These are phyloP conservation scores for Sordariomycetes sp. DNA, from an alignment of 2,329 filamentous ascomycete genomes.

Conservation along the genomic window DNA sequence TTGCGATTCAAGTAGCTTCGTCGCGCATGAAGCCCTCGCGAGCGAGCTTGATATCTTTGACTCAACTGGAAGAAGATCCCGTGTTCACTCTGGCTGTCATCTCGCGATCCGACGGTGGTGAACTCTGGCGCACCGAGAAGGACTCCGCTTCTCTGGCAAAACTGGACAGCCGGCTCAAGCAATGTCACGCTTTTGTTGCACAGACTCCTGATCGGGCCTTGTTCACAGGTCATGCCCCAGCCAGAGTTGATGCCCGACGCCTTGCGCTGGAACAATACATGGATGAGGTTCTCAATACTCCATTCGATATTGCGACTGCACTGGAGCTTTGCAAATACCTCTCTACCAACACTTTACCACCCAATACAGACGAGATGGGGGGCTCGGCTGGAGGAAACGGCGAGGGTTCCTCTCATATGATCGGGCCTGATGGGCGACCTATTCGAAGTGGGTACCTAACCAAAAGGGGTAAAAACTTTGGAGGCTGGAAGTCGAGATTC, in stretches of 20 bases:
- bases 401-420: slow-evolving; percentile 22
- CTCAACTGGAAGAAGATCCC: slow-evolving; percentile 78
- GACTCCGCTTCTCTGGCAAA: slow-evolving; percentile 72
- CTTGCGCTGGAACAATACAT: slow-evolving; percentile 76
- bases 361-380: slow-evolving; percentile 47
- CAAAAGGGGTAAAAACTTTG: slow-evolving; percentile 97
- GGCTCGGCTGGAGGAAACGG: slow-evolving; percentile 12
- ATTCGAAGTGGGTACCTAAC: slow-evolving; percentile 86
- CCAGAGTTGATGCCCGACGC: slow-evolving; percentile 82
- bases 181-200: slow-evolving; percentile 60
- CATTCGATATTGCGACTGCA: slow-evolving; percentile 68
- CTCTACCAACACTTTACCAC: slow-evolving; percentile 55
- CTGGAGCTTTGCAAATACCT: slow-evolving; percentile 81
- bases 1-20: slow-evolving; percentile 81
- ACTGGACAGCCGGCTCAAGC: slow-evolving; percentile 73
- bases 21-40: slow-evolving; percentile 91
- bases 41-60: slow-evolving; percentile 72
- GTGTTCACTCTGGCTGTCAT: slow-evolving; percentile 88
- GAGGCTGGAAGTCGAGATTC: slow-evolving; percentile 86
- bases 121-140: slow-evolving; percentile 94
- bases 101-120: slow-evolving; percentile 63
- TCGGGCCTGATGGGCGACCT: slow-evolving; percentile 55
- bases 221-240: slow-evolving; percentile 87
- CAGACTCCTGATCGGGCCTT: slow-evolving; percentile 76
- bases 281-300: slow-evolving; percentile 74